Conservation (phyloP, 2,329 filamentous ascomycete species). For the Calonectria honghensis region DNA sequence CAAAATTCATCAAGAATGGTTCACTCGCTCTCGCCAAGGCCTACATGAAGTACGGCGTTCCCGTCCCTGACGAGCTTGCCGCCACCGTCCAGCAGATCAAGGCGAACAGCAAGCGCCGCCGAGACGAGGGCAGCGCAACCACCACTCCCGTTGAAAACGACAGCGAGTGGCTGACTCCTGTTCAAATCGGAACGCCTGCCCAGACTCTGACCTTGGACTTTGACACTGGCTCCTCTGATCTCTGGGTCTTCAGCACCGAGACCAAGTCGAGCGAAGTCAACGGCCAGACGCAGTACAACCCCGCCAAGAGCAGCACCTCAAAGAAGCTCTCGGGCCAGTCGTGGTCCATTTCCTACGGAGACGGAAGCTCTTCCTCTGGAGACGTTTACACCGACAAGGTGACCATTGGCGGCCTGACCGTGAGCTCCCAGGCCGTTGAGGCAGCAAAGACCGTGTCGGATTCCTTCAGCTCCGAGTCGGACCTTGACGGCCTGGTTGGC, state of each 20-base stretch:
- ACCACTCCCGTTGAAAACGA: conserved; percentile 58
- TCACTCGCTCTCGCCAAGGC: conserved; percentile 58
- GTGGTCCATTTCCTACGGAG: conserved; percentile 67
- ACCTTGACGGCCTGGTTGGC: conserved; percentile 66
- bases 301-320: conserved; percentile 62
- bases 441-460: conserved; percentile 63
- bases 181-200: conserved; percentile 65
- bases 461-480: conserved; percentile 61
- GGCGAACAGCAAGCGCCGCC: conserved; percentile 43
- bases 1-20: conserved; percentile 59
- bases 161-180: conserved; percentile 62
- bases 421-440: conserved; percentile 66
- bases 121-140: conserved; percentile 55
- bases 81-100: conserved; percentile 26
- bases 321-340: conserved; percentile 59
- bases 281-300: conserved; percentile 63
- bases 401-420: conserved; percentile 64
- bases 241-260: conserved; percentile 70
- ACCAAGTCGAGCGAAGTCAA: conserved; percentile 58
- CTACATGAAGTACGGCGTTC: conserved; percentile 62
- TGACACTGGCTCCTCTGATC: conserved; percentile 68
- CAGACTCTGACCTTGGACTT: conserved; percentile 66
- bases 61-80: conserved; percentile 57
- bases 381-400: conserved; percentile 66
- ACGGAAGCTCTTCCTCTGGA: conserved; percentile 65